Conservation (phyloP, 176 grass and related monocot genomes). For the Canna indica region DNA sequence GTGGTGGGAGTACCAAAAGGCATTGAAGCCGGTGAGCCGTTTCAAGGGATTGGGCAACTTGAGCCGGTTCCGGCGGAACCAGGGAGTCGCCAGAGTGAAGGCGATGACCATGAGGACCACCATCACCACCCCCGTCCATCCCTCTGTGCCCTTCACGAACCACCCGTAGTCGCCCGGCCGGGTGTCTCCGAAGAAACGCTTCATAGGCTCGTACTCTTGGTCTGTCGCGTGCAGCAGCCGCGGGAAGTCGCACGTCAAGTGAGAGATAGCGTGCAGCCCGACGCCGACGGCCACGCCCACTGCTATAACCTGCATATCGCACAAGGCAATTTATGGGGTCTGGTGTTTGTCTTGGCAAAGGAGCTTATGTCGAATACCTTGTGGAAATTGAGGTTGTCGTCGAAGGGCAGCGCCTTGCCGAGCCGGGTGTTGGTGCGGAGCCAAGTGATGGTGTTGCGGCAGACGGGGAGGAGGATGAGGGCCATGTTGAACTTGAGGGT, state of each 20-base stretch:
- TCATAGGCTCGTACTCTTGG: constrained; percentile 49
- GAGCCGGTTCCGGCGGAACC: constrained; percentile 50
- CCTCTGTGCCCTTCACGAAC: constrained; percentile 87
- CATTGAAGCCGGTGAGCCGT: constrained; percentile 85
- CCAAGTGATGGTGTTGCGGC: constrained; percentile 99
- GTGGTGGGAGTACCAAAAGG: constrained; percentile 99
- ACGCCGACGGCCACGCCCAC: constrained; percentile 52
- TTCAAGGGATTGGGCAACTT: constrained; percentile 25
- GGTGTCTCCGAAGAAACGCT: constrained; percentile 40
- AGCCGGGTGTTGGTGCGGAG: constrained; percentile 47
- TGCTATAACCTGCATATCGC: constrained; percentile 44
- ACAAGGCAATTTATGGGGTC: neutral
- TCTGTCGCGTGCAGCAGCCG: constrained; percentile 55
- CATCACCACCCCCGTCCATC: constrained; percentile 82
- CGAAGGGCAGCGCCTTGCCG: constrained; percentile 45
- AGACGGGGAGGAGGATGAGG: constrained; percentile 79
- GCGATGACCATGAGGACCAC: constrained; percentile 68
- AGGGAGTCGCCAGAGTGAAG: constrained; percentile 76
- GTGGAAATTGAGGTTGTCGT: constrained; percentile 99
- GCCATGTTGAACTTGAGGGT: constrained; percentile 99
- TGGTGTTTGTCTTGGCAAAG: no score
- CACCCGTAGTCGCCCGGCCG: constrained; percentile 74
- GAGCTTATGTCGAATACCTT: constrained; percentile 31
- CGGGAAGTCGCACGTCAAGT: constrained; percentile 95
- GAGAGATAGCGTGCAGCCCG: constrained; percentile 51